phyloP scores from a whole-genome alignment of 306 rosid species.

The Vachellia pachyceras region DNA sequence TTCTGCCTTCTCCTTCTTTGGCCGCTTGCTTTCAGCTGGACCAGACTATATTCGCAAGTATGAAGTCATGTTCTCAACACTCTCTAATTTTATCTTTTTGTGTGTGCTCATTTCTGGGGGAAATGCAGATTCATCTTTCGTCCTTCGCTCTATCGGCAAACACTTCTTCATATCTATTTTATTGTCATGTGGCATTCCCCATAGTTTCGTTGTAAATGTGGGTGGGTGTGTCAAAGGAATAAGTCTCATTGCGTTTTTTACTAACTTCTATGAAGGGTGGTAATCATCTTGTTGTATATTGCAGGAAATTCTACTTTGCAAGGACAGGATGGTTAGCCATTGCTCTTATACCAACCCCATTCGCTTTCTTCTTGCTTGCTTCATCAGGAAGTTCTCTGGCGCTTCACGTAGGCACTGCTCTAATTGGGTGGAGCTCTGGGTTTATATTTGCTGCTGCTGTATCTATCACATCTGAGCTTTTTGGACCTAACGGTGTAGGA shows the following conservation, averaged over 20 bases:
- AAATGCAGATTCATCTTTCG: not conserved
- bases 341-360: conserved; percentile 88
- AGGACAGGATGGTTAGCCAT: conserved; percentile 90
- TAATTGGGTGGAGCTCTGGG: conserved; percentile 89
- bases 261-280: conserved; percentile 2
- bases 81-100: not conserved
- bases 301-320: conserved; percentile 91
- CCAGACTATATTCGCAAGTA: conserved; percentile 89
- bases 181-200: not conserved
- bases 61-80: conserved; percentile 27
- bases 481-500: conserved; percentile 81
- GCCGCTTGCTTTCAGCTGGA: conserved; percentile 88
- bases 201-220: not conserved
- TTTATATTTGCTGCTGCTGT: conserved; percentile 95
- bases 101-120: not conserved
- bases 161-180: not conserved
- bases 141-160: not conserved
- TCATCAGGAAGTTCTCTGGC: conserved; percentile 51
- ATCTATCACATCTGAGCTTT: conserved; percentile 89
- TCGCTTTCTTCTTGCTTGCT: conserved; percentile 87
- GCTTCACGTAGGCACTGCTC: conserved; percentile 71
- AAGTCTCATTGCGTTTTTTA: not conserved
- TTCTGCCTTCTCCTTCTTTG: conserved; percentile 90
- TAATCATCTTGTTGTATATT: conserved; percentile 18
- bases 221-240: no score